Evolutionary conservation across 2,329 filamentous ascomycete genomes (phyloP).

Genomic region (Pseudodiploospora longispora): DNA sequence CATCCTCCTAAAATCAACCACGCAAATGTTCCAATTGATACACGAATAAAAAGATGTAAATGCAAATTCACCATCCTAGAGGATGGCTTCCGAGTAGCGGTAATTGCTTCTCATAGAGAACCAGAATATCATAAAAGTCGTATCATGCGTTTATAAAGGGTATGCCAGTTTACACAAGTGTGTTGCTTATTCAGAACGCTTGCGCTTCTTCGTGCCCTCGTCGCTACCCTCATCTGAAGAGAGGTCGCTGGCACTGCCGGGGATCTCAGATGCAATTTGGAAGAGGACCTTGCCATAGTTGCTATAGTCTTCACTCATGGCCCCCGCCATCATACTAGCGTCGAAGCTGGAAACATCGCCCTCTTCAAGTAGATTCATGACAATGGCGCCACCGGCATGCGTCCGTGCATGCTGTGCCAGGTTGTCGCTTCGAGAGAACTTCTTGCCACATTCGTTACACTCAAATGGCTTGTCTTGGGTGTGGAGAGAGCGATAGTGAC

Average conservation of each 20-base stretch:
- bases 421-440: constrained; percentile 97
- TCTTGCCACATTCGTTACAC: constrained; percentile 97
- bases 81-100: too few species aligned
- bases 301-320: constrained; percentile 53
- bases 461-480: constrained; percentile 98
- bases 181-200: constrained; percentile 57
- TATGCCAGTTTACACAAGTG: not conserved
- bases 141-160: constrained; percentile 5
- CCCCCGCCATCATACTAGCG: constrained; percentile 33
- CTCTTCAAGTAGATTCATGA: constrained; percentile 80
- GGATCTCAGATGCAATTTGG: constrained; percentile 67
- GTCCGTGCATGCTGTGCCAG: constrained; percentile 92
- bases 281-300: constrained; percentile 71
- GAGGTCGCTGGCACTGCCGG: constrained; percentile 54
- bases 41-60: constrained; percentile 35
- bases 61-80: constrained; percentile 24
- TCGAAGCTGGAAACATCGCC: constrained; percentile 44
- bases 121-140: constrained; percentile 9
- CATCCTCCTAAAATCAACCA: constrained; percentile 18
- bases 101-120: not conserved
- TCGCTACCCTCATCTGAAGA: constrained; percentile 46
- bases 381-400: constrained; percentile 80
- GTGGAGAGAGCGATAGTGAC: constrained; percentile 96
- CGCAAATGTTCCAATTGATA: constrained; percentile 32
- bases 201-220: constrained; percentile 56